These are phyloP conservation scores for Tetracladium marchalianum DNA, from an alignment of 495 filamentous ascomycete species.

Conservation along the genomic window DNA sequence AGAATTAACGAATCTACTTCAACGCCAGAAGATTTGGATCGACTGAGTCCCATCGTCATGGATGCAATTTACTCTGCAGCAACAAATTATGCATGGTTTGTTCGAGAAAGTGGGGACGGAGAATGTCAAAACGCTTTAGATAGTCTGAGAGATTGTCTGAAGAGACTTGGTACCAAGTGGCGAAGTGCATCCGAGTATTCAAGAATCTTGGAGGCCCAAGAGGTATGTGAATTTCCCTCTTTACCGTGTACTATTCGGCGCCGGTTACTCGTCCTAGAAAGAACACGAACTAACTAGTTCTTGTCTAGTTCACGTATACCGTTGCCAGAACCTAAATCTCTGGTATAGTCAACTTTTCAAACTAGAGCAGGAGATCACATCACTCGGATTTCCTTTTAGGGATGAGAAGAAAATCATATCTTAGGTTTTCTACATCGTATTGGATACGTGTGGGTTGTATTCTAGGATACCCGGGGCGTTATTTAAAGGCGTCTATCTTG, in stretches of 20 bases:
- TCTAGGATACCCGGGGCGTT: too few species aligned
- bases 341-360: too few species aligned
- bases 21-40: conserved; percentile 9
- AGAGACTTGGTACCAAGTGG: conserved; percentile 22
- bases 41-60: conserved; percentile 24
- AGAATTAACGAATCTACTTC: conserved; percentile 7
- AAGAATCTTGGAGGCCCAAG: conserved; percentile 22
- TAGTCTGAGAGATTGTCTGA: conserved; percentile 20
- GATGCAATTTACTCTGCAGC: conserved; percentile 27
- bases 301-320: too few species aligned
- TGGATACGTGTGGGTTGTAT: too few species aligned
- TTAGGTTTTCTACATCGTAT: too few species aligned
- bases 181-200: conserved; percentile 24
- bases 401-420: too few species aligned
- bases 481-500: too few species aligned
- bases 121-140: conserved; percentile 17
- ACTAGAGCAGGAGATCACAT: too few species aligned
- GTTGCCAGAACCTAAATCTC: too few species aligned
- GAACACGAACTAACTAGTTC: too few species aligned
- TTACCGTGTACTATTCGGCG: conserved; percentile 16
- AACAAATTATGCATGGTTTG: conserved; percentile 27
- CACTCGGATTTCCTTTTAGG: too few species aligned
- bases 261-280: too few species aligned
- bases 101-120: conserved; percentile 18
- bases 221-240: conserved; percentile 1